Conservation (phyloP, 306 rosid genomes). For the Mucuna pruriens region DNA sequence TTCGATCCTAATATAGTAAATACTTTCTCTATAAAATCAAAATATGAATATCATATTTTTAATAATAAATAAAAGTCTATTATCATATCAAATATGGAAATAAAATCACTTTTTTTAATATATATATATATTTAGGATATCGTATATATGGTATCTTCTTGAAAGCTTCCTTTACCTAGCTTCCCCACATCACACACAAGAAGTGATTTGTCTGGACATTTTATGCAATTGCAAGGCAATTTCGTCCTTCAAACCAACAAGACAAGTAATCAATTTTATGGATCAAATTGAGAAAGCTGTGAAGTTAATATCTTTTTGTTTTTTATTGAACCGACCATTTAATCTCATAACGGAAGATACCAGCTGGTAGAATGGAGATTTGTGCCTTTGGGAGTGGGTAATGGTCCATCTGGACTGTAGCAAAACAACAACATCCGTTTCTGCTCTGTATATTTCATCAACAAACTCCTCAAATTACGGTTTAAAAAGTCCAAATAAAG, state of each 20-base stretch:
- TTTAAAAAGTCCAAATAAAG: constrained; percentile 38
- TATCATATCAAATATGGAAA: not conserved
- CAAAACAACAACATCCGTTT: not conserved
- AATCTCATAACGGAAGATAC: constrained; percentile 32
- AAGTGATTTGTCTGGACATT: constrained; percentile 33
- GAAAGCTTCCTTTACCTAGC: constrained; percentile 5
- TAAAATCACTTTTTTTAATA: too few species aligned
- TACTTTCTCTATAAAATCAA: not conserved
- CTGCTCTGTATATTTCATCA: constrained; percentile 29
- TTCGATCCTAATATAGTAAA: not conserved
- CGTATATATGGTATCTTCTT: not conserved
- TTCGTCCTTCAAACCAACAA: constrained; percentile 21
- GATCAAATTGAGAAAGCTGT: constrained; percentile 25
- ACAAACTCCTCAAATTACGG: constrained; percentile 46
- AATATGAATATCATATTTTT: not conserved
- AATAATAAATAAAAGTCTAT: not conserved
- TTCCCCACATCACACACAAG: constrained; percentile 1
- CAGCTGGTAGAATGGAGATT: constrained; percentile 9
- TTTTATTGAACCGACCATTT: constrained; percentile 62
- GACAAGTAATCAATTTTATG: constrained; percentile 33
- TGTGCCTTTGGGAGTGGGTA: constrained; percentile 17
- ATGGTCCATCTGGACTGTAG: not conserved
- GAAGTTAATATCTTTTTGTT: constrained; percentile 28
- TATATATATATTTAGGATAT: not conserved
- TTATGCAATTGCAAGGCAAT: constrained; percentile 26